Percentiles rank a stretch among this genome's conserved stretches.
Evolutionary conservation across 2,329 filamentous ascomycete species (phyloP).

Genomic region (Volutella citrinella): DNA sequence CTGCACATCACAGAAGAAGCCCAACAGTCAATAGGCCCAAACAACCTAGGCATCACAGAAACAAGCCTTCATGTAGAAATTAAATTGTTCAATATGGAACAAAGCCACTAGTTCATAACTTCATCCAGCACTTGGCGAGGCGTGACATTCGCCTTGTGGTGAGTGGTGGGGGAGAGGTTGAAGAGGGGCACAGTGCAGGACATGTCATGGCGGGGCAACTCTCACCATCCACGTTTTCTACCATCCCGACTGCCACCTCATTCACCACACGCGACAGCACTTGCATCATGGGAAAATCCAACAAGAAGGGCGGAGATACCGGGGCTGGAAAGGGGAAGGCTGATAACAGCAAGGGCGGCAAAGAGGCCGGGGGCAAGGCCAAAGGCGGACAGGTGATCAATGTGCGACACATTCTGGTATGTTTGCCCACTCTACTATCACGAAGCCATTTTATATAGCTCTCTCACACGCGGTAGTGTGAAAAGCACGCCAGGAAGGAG

Average conservation of each 20-base stretch:
- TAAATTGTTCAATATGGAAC: too few relatives aligned
- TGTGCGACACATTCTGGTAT: slow-evolving; percentile 67
- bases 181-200: too few relatives aligned
- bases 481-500: slow-evolving; percentile 76
- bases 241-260: slow-evolving; percentile 2
- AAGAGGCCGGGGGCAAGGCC: slow-evolving; percentile 34
- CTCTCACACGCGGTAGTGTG: slow-evolving; percentile 61
- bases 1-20: too few relatives aligned
- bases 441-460: too few relatives aligned
- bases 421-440: too few relatives aligned
- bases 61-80: too few relatives aligned
- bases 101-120: too few relatives aligned
- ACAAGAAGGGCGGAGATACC: slow-evolving; percentile 41
- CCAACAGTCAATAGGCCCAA: too few relatives aligned
- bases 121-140: too few relatives aligned
- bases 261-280: slow-evolving; percentile 5
- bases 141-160: too few relatives aligned
- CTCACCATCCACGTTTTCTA: slow-evolving; percentile 1
- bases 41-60: too few relatives aligned
- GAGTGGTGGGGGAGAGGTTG: too few relatives aligned
- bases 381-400: slow-evolving; percentile 67
- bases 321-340: slow-evolving; percentile 22
- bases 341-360: slow-evolving; percentile 20
- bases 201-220: slow-evolving; percentile 10
- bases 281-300: slow-evolving; percentile 36